A percentile compares a stretch with the other conserved stretches of the same genome.
These are phyloP conservation scores for Mucor lusitanicus DNA, from an alignment of 371 early-diverging fungal species.

Conservation along the genomic window DNA sequence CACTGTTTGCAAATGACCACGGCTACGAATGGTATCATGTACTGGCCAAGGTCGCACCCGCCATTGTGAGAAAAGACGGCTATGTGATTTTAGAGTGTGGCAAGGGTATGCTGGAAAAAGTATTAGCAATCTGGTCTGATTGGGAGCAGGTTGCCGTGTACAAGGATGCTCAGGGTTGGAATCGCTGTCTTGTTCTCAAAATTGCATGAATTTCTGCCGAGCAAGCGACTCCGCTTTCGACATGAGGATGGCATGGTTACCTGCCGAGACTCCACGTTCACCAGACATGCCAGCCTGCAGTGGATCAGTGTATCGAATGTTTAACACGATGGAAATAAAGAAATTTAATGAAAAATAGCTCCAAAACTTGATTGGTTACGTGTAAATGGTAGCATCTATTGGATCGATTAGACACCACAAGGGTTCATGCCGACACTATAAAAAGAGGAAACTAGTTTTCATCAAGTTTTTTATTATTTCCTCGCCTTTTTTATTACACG, in stretches of 20 bases:
- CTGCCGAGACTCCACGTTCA: too few relatives aligned
- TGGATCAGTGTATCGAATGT: background rate
- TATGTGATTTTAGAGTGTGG: constrained; percentile 67
- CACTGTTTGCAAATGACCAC: constrained; percentile 65
- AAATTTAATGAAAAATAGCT: background rate
- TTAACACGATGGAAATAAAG: background rate
- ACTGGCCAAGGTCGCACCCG: constrained; percentile 42
- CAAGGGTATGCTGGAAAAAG: constrained; percentile 64
- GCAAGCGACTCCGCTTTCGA: background rate
- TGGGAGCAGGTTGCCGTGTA: constrained; percentile 39
- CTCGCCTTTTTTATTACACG: background rate
- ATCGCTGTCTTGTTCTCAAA: constrained; percentile 63
- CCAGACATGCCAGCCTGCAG: too few relatives aligned
- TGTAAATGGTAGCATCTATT: background rate
- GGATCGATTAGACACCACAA: constrained; percentile 1
- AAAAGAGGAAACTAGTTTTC: constrained; percentile 4
- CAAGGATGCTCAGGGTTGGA: constrained; percentile 59
- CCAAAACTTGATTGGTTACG: background rate
- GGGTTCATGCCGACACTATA: background rate
- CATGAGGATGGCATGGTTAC: background rate
- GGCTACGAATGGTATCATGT: constrained; percentile 70
- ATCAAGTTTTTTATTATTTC: background rate
- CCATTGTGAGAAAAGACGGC: constrained; percentile 41
- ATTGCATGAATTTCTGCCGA: background rate
- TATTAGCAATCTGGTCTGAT: constrained; percentile 60